Percentiles rank a stretch among this genome's conserved stretches.
Evolutionary conservation across 768 basidiomycete species (phyloP).

Genomic region (Psilocybe subaeruginosa): DNA sequence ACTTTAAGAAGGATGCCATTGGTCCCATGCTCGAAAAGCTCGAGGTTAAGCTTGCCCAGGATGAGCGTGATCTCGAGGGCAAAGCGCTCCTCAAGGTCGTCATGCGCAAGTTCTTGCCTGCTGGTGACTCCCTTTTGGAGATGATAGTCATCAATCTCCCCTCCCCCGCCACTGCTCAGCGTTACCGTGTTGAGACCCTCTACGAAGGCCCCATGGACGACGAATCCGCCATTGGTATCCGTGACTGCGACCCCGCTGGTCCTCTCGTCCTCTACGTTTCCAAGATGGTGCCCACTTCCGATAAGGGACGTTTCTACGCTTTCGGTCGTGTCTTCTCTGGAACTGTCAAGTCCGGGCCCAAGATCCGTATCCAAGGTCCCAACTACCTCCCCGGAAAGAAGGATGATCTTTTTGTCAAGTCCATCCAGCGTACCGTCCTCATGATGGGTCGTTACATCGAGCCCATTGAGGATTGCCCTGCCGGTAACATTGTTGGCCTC

Average conservation of each 20-base stretch:
- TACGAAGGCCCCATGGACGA: conserved; percentile 99
- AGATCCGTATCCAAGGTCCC: conserved; percentile 99
- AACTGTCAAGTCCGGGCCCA: conserved; percentile 95
- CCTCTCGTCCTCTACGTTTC: conserved; percentile 98
- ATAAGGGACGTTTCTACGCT: conserved; percentile 99
- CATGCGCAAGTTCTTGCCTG: conserved; percentile 99
- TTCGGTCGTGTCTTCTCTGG: conserved; percentile 99
- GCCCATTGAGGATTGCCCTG: conserved; percentile 98
- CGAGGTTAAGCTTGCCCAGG: conserved; percentile 83
- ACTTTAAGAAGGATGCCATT: conserved; percentile 95
- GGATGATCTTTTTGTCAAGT: conserved; percentile 97
- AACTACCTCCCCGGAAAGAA: conserved; percentile 99
- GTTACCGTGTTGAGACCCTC: conserved; percentile 98
- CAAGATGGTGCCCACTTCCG: conserved; percentile 99
- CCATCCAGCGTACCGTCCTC: conserved; percentile 96
- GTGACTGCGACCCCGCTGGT: conserved; percentile 95
- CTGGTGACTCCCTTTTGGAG: conserved; percentile 97
- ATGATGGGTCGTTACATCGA: conserved; percentile 99
- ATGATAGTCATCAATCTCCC: conserved; percentile 99
- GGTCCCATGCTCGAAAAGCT: conserved; percentile 92
- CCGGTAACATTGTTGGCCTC: conserved; percentile 98
- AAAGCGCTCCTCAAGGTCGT: conserved; percentile 95
- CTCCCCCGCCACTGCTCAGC: conserved; percentile 95
- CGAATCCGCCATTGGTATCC: conserved; percentile 97
- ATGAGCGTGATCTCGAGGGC: conserved; percentile 93